Evolutionary conservation across 768 basidiomycete genomes (phyloP).

Genomic region (Panaeolus papilionaceus): DNA sequence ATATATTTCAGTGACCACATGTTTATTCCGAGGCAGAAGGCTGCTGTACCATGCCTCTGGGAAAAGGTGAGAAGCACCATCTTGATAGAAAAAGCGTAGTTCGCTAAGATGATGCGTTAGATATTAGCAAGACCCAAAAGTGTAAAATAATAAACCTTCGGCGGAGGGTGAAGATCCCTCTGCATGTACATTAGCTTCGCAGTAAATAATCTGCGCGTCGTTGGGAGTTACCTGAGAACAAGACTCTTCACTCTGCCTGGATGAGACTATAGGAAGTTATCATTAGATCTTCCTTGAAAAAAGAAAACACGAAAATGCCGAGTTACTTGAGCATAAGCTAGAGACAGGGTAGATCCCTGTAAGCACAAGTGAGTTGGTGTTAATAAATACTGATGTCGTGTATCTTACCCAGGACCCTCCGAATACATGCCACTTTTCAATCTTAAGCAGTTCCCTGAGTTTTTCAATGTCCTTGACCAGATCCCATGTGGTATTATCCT

Average conservation of each 20-base stretch:
- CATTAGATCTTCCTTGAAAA: background rate
- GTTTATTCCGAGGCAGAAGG: background rate
- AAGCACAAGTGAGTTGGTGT: background rate
- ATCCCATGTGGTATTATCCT: constrained; percentile 95
- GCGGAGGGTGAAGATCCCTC: constrained; percentile 89
- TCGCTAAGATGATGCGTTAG: constrained; percentile 49
- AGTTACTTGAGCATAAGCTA: constrained; percentile 83
- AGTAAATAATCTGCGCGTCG: background rate
- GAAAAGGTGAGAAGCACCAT: constrained; percentile 82
- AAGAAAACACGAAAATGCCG: background rate
- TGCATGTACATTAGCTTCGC: constrained; percentile 31
- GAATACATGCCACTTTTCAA: constrained; percentile 94
- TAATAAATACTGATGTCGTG: background rate
- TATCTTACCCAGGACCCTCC: constrained; percentile 88
- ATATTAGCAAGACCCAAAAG: background rate
- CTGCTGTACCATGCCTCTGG: constrained; percentile 81
- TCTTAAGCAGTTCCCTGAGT: constrained; percentile 72
- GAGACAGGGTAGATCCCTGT: constrained; percentile 84
- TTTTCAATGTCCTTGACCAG: constrained; percentile 90
- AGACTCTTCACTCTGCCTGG: constrained; percentile 83
- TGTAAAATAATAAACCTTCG: constrained; percentile 55
- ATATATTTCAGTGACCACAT: background rate
- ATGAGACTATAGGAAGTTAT: constrained; percentile 57
- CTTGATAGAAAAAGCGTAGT: constrained; percentile 92
- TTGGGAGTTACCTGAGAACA: constrained; percentile 64